Percentiles rank a stretch among this genome's conserved stretches.
Evolutionary conservation across 176 grass and related monocot species (phyloP).

Genomic region (Poa annua): DNA sequence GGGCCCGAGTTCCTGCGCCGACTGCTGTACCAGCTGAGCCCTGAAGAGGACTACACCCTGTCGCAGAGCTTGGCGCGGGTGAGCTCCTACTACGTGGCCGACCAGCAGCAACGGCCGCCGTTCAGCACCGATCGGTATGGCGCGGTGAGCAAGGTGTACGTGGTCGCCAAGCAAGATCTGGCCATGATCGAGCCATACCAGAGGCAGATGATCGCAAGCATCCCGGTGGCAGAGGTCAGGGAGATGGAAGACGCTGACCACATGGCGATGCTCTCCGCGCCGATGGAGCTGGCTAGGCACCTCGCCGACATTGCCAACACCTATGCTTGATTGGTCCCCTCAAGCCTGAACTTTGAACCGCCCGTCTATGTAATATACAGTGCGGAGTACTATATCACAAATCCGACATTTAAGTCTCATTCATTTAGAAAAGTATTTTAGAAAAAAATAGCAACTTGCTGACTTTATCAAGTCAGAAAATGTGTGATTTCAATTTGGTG

Average conservation of each 20-base stretch:
- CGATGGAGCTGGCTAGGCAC: conserved; percentile 37
- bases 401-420: background rate
- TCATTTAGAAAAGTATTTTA: background rate
- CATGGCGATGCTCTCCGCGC: conserved; percentile 75
- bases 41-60: conserved; percentile 68
- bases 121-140: conserved; percentile 59
- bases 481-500: background rate
- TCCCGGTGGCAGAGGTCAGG: conserved; percentile 48
- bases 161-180: conserved; percentile 55
- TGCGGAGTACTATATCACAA: no score
- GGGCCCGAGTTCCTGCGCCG: conserved; percentile 54
- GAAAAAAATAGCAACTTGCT: background rate
- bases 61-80: conserved; percentile 49
- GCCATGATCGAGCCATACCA: conserved; percentile 41
- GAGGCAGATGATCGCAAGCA: conserved; percentile 50
- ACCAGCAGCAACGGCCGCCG: conserved; percentile 45
- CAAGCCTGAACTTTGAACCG: no score
- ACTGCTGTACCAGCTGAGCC: conserved; percentile 53
- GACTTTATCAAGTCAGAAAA: background rate
- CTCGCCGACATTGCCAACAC: conserved; percentile 55
- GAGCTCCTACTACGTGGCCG: conserved; percentile 51
- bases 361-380: no score
- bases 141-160: conserved; percentile 56
- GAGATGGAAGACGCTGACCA: conserved; percentile 62
- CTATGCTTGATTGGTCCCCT: background rate